Base-by-base conservation (phyloP, 2,329 filamentous ascomycete species). In the Neopestalotiopsis rosae region DNA sequence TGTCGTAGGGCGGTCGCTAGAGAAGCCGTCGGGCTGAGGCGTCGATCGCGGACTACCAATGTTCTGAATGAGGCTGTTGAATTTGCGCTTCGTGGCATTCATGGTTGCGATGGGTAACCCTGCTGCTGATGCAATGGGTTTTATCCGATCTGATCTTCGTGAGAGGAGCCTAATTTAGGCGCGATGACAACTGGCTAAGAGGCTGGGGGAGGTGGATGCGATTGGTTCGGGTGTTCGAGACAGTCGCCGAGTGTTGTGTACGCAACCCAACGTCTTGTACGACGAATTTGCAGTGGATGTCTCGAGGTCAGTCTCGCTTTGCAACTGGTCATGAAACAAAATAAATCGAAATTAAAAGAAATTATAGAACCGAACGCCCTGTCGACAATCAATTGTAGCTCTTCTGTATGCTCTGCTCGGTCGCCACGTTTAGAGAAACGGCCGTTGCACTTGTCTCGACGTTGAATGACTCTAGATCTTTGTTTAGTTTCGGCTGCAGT, bases 1-100 rank as follows among this genome's bases (percentile, higher is more conserved):
- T 20, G 52, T 58, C 4, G 61, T 67, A 34, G 71, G 75, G 56
- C 81, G 74, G 30, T 77, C 79, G 70, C 76, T 76, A 20, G 81
- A 79, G 67, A 73, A 79, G 74, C 79, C 80, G 69, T 79, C 74
- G 67, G 81, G 74, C 75, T 65, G 82, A 76, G 69, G 87, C 80
- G 73, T 67, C 57, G 84, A 83, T 34, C 82, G 76, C 75, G 80
- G 79, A 74, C 82, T 88, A 75, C 88, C 88, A 74, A 91, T 85
- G 72, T 89, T 85, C 77, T 94, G 92, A 34, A 95, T 84, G 17
- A 94, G 86, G 75, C 88, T 87, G 80, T 94, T 92, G 83, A 95
- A 94, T 80, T 95, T 95, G 74, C 93, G 88, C 82, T 95, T 95
- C n/a, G 91, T 93, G 30, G 91, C 89, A 77, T 92, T 92, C 84